A percentile compares a stretch with the other conserved stretches of the same genome.
Evolutionary conservation across 1,139 yeast genomes (phyloP).

Genomic region (Pichia norvegensis): DNA sequence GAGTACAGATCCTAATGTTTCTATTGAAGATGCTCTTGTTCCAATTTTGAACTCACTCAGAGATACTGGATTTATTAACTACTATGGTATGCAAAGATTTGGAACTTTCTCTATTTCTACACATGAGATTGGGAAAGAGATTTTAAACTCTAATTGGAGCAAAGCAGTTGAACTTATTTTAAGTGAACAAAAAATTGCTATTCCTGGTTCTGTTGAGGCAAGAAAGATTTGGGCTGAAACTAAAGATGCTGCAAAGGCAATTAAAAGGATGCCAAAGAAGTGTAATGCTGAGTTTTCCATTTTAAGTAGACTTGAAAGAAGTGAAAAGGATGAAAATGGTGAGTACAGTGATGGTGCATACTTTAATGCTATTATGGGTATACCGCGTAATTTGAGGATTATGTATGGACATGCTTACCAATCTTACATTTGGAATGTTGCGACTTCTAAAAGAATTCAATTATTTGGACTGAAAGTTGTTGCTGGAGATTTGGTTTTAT

Average conservation of each 20-base stretch:
- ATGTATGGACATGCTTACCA: slow-evolving; percentile 98
- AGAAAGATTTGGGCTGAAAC: slow-evolving; percentile 77
- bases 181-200: slow-evolving; percentile 75
- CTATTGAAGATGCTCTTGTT: slow-evolving; percentile 39
- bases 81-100: slow-evolving; percentile 95
- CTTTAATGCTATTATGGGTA: slow-evolving; percentile 77
- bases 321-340: slow-evolving; percentile 38
- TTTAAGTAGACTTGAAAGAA: slow-evolving; percentile 47
- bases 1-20: slow-evolving; percentile 27
- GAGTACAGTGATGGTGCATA: slow-evolving; percentile 44
- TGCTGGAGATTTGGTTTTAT: slow-evolving; percentile 70
- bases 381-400: slow-evolving; percentile 84
- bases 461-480: slow-evolving; percentile 62
- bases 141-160: slow-evolving; percentile 71
- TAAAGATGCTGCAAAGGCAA: slow-evolving; percentile 54
- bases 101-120: slow-evolving; percentile 94
- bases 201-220: slow-evolving; percentile 77
- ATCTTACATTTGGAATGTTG: slow-evolving; percentile 88
- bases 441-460: slow-evolving; percentile 70
- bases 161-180: slow-evolving; percentile 70
- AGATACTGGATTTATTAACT: slow-evolving; percentile 76
- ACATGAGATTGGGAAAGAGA: slow-evolving; percentile 69
- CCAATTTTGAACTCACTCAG: slow-evolving; percentile 52
- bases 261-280: slow-evolving; percentile 73
- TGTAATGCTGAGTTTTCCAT: slow-evolving; percentile 81